phyloP scores from a whole-genome alignment of 441 rosid species.

The Croton laevigatus region DNA sequence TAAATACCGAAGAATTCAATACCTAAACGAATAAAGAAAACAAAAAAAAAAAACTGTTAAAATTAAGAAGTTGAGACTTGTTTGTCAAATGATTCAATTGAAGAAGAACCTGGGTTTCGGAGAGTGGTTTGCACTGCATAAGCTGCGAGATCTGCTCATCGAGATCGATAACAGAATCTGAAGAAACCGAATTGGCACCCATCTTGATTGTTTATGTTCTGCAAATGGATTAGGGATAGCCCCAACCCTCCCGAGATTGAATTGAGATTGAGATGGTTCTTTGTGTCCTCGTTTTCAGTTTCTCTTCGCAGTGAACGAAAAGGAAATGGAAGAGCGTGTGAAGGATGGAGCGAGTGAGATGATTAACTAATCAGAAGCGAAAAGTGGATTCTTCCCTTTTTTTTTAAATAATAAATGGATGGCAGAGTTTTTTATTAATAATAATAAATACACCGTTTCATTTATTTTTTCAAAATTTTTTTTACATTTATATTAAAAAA shows the following conservation, averaged over 20 bases:
- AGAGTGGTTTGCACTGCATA: constrained; percentile 73
- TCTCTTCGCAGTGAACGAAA: constrained; percentile 28
- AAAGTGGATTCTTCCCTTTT: not conserved
- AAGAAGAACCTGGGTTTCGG: constrained; percentile 51
- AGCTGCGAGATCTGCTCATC: constrained; percentile 67
- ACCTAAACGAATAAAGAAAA: not conserved
- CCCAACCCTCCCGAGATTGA: constrained; percentile 24
- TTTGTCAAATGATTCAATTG: not conserved
- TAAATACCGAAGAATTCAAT: not conserved
- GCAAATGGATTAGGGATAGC: constrained; percentile 23
- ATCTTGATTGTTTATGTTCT: constrained; percentile 25
- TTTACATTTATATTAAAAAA: too few species aligned
- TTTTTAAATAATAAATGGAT: not conserved
- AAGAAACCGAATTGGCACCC: constrained; percentile 47
- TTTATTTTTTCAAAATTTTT: too few species aligned
- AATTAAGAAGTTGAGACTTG: not conserved
- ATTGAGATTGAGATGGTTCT: constrained; percentile 9
- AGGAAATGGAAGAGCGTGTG: constrained; percentile 30
- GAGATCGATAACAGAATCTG: constrained; percentile 48
- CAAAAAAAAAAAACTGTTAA: not conserved
- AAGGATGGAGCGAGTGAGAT: not conserved
- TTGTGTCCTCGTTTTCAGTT: constrained; percentile 6
- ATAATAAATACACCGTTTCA: too few species aligned
- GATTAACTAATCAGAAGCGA: constrained; percentile 2
- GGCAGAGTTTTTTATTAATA: too few species aligned